Percentiles rank a stretch among this genome's conserved stretches.
phyloP scores from a whole-genome alignment of 1,139 yeast species.

The Cylindricascospora bacillispora region DNA sequence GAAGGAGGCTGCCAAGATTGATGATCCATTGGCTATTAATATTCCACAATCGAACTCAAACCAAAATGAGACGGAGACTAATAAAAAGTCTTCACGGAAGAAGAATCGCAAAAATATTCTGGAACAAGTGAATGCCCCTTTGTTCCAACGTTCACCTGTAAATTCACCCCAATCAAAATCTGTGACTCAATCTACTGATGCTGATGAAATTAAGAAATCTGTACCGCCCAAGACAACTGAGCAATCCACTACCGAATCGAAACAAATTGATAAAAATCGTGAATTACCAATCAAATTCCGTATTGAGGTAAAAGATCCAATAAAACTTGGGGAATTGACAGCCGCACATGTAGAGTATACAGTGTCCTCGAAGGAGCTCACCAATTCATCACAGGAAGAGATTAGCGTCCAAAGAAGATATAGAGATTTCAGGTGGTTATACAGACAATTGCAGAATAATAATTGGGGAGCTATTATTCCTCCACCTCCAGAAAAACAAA shows the following conservation, averaged over 20 bases:
- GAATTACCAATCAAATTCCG: constrained; percentile 30
- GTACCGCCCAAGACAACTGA: constrained; percentile 1
- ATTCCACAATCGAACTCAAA: too few species aligned
- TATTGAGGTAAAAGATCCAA: constrained; percentile 79
- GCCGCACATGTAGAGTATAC: constrained; percentile 82
- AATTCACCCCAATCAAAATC: background rate
- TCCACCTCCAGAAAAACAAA: constrained; percentile 95
- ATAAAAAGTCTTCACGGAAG: too few species aligned
- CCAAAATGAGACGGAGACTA: too few species aligned
- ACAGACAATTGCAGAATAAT: constrained; percentile 72
- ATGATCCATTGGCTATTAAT: too few species aligned
- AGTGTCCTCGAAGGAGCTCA: constrained; percentile 40
- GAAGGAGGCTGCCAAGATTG: too few species aligned
- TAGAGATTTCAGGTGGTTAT: constrained; percentile 77
- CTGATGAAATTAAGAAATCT: background rate
- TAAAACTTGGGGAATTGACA: constrained; percentile 82
- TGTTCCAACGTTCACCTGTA: constrained; percentile 10
- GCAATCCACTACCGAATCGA: too few species aligned
- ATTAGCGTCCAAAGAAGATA: constrained; percentile 55
- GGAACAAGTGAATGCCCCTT: constrained; percentile 18
- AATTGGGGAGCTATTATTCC: constrained; percentile 90
- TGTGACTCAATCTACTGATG: background rate
- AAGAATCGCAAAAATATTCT: too few species aligned
- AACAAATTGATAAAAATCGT: constrained; percentile 3
- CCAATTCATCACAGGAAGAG: constrained; percentile 29